A percentile compares a stretch with the other conserved stretches of the same genome.
Conservation (phyloP, 169 alveolate genomes). For the Prorocentrum cordatum region DNA sequence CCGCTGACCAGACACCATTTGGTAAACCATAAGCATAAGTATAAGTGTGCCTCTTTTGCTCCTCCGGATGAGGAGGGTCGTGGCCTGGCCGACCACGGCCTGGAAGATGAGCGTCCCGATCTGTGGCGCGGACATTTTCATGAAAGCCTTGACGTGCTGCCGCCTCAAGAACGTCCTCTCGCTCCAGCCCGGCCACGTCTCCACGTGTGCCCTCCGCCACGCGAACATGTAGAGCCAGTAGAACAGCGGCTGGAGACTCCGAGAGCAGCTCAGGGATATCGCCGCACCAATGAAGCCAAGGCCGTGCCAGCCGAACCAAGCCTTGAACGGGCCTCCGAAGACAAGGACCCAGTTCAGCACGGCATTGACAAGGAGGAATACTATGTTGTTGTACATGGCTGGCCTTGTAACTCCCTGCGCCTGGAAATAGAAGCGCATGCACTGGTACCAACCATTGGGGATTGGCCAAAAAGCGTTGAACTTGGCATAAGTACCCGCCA, state of each 20-base stretch:
- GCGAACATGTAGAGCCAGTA: not conserved
- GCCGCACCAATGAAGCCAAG: slow-evolving; percentile 7
- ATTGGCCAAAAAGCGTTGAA: not conserved
- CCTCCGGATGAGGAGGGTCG: not conserved
- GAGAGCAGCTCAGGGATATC: not conserved
- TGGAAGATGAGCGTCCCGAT: not conserved
- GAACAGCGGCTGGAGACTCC: not conserved
- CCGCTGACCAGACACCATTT: no score
- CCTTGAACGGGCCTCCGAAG: slow-evolving; percentile 2
- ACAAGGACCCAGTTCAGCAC: not conserved
- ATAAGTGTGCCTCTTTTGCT: no score
- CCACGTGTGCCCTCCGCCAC: slow-evolving; percentile 2
- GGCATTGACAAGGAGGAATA: not conserved
- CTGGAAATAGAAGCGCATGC: slow-evolving; percentile 8
- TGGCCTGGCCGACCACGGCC: not conserved
- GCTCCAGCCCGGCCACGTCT: not conserved
- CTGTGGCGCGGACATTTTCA: not conserved
- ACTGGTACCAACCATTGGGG: not conserved
- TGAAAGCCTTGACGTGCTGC: not conserved
- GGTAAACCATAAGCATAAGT: no score
- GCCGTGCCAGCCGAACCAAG: not conserved
- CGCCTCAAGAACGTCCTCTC: not conserved
- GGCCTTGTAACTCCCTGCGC: not conserved
- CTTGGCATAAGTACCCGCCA: not conserved
- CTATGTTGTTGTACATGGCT: not conserved